phyloP scores from a whole-genome alignment of 495 filamentous ascomycete genomes.

The Aspergillus sclerotioniger region DNA sequence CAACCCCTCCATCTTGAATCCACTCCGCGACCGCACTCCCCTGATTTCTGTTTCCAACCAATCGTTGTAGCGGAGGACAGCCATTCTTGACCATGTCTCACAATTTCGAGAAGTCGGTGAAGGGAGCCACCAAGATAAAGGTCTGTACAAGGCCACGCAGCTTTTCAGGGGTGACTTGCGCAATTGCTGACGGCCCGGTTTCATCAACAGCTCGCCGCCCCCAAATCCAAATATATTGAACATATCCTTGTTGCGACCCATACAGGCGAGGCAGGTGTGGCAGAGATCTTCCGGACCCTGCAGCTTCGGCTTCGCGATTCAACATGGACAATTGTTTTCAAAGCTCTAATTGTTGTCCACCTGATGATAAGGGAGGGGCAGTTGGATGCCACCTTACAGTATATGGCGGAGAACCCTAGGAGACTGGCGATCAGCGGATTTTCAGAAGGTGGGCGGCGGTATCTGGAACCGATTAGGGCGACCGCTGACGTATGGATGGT shows the following conservation, averaged over 20 bases:
- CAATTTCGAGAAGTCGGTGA: slow-evolving; percentile 89
- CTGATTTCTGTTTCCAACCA: slow-evolving; percentile 11
- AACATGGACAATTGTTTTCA: slow-evolving; percentile 98
- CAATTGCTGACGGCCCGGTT: slow-evolving; percentile 14
- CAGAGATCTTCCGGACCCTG: slow-evolving; percentile 89
- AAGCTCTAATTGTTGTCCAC: slow-evolving; percentile 90
- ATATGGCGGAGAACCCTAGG: slow-evolving; percentile 77
- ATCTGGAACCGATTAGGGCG: not conserved
- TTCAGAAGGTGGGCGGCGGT: slow-evolving; percentile 78
- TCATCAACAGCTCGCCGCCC: slow-evolving; percentile 72
- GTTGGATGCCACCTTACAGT: slow-evolving; percentile 80
- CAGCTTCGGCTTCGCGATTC: slow-evolving; percentile 87
- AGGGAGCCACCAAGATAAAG: slow-evolving; percentile 93
- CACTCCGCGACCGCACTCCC: slow-evolving; percentile 8
- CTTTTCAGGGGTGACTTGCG: not conserved
- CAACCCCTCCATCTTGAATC: not conserved
- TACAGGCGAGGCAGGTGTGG: slow-evolving; percentile 90
- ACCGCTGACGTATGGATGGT: slow-evolving; percentile 15
- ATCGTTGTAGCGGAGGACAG: slow-evolving; percentile 7
- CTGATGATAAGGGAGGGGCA: slow-evolving; percentile 97
- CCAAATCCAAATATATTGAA: slow-evolving; percentile 99
- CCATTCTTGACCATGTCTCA: slow-evolving; percentile 58
- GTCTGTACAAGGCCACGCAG: slow-evolving; percentile 40
- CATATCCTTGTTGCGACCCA: slow-evolving; percentile 95
- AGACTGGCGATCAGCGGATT: slow-evolving; percentile 86